Conservation (phyloP, 345 rosid species). For the Eucalyptus shirleyi region DNA sequence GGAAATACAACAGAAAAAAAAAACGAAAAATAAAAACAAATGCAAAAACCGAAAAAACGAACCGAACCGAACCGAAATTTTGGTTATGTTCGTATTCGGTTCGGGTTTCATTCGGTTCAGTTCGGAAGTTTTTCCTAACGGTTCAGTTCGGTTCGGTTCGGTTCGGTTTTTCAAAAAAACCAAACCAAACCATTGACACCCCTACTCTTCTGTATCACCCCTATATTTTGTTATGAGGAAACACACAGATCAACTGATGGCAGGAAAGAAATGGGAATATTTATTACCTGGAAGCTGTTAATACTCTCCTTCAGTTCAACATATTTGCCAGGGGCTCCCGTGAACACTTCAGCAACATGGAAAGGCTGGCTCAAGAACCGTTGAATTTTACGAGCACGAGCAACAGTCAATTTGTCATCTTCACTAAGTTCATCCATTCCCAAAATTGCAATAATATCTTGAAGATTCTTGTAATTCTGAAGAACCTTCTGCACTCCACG, state of each 20-base stretch:
- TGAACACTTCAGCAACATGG: constrained; percentile 99
- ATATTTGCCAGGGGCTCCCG: constrained; percentile 97
- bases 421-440: constrained; percentile 99
- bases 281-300: constrained; percentile 79
- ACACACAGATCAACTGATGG: not conserved
- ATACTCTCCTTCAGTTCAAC: constrained; percentile 93
- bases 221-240: not conserved
- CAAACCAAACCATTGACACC: too few species aligned
- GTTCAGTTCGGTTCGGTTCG: too few species aligned
- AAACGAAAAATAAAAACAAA: too few species aligned
- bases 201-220: not conserved
- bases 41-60: too few species aligned
- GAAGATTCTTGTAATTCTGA: constrained; percentile 97
- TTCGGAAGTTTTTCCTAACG: too few species aligned
- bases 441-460: constrained; percentile 97
- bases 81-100: too few species aligned
- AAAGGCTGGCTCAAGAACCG: constrained; percentile 98
- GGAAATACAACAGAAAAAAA: too few species aligned
- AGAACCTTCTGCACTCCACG: constrained; percentile 98
- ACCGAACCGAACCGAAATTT: too few species aligned
- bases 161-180: too few species aligned
- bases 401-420: constrained; percentile 95
- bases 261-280: not conserved
- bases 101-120: too few species aligned
- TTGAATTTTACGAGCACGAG: constrained; percentile 96